These are phyloP conservation scores for Bifiguratus adelaidae DNA, from an alignment of 192 early-diverging fungal genomes.

Conservation along the genomic window DNA sequence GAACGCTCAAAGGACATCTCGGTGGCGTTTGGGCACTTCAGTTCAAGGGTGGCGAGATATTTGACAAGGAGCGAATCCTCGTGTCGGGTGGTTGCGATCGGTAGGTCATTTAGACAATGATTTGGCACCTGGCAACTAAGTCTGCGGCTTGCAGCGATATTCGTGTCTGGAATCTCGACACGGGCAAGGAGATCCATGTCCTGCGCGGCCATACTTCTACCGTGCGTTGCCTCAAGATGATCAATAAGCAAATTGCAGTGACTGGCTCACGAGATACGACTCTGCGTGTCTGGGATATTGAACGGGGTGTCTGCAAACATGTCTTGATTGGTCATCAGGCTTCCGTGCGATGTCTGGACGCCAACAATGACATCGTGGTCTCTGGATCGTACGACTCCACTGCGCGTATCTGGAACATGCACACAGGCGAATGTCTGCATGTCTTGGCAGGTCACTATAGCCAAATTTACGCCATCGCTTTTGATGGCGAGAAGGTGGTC, in stretches of 20 bases:
- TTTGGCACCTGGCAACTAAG: neutral
- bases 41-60: slow-evolving; percentile 20
- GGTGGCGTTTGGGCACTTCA: slow-evolving; percentile 98
- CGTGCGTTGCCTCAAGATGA: slow-evolving; percentile 89
- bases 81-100: slow-evolving; percentile 95
- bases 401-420: slow-evolving; percentile 84
- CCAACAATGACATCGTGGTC: slow-evolving; percentile 69
- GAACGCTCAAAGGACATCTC: slow-evolving; percentile 73
- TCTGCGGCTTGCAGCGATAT: slow-evolving; percentile 44
- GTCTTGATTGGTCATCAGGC: slow-evolving; percentile 77
- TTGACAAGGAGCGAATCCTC: slow-evolving; percentile 51
- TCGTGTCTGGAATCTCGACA: slow-evolving; percentile 91
- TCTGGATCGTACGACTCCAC: slow-evolving; percentile 91
- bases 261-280: slow-evolving; percentile 92
- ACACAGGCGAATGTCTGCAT: slow-evolving; percentile 60
- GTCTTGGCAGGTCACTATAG: slow-evolving; percentile 78
- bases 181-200: slow-evolving; percentile 75
- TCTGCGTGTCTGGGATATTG: slow-evolving; percentile 84
- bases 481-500: slow-evolving; percentile 73
- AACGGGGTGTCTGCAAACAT: slow-evolving; percentile 55
- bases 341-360: slow-evolving; percentile 88
- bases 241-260: slow-evolving; percentile 57
- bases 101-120: slow-evolving; percentile 16
- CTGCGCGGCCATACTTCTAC: slow-evolving; percentile 94
- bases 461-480: slow-evolving; percentile 93